A percentile compares a stretch with the other conserved stretches of the same genome.
Evolutionary conservation across 805 yeast species (phyloP).

Genomic region (Alloascoidea africana): DNA sequence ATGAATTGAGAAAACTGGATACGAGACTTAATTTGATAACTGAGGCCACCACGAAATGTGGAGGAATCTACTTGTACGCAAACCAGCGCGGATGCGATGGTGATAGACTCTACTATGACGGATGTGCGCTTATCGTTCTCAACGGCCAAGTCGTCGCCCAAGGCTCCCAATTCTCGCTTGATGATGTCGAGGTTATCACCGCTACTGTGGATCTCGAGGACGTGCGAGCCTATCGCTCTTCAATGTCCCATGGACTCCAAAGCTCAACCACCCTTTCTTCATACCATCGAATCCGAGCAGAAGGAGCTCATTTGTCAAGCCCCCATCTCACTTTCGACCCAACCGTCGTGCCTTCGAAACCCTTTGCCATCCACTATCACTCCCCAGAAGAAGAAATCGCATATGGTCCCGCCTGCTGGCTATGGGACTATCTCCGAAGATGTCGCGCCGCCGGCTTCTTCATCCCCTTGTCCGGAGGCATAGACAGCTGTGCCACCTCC

Average conservation of each 20-base stretch:
- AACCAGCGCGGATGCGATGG: conserved; percentile 99
- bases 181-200: conserved; percentile 88
- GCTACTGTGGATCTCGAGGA: conserved; percentile 92
- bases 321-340: conserved; percentile 44
- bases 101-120: conserved; percentile 91
- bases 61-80: conserved; percentile 87
- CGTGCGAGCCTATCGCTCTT: conserved; percentile 67
- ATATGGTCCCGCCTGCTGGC: conserved; percentile 97
- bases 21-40: conserved; percentile 72
- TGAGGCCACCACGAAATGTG: conserved; percentile 92
- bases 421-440: conserved; percentile 94
- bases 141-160: conserved; percentile 90
- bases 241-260: conserved; percentile 69
- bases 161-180: conserved; percentile 77
- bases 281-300: conserved; percentile 44
- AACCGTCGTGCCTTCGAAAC: conserved; percentile 37
- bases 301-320: conserved; percentile 56
- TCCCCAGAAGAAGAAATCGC: conserved; percentile 94
- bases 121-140: conserved; percentile 87
- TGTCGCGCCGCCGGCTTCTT: conserved; percentile 86
- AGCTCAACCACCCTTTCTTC: conserved; percentile 18
- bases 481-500: conserved; percentile 96
- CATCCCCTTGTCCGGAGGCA: conserved; percentile 92
- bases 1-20: conserved; percentile 81
- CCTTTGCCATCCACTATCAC: conserved; percentile 43